Conservation (phyloP, 164 flowering plant species). For the Houttuynia cordata region DNA sequence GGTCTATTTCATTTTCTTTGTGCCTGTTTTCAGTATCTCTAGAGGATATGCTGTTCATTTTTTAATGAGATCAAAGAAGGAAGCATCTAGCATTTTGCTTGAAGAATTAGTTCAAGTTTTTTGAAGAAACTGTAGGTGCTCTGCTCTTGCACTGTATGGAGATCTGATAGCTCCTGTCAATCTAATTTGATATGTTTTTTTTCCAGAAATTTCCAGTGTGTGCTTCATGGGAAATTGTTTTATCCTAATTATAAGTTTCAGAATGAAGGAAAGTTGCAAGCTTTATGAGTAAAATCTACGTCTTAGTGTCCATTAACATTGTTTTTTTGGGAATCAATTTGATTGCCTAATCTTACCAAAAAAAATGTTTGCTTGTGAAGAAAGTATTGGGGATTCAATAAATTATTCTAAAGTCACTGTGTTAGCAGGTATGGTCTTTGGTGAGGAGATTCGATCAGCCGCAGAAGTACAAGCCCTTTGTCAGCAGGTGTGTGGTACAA, state of each 20-base stretch:
- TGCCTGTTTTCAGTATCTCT: not conserved
- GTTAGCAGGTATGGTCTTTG: conserved; percentile 68
- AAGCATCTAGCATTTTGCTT: no score
- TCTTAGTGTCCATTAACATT: not conserved
- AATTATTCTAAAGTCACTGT: not conserved
- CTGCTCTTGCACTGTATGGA: no score
- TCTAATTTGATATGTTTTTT: no score
- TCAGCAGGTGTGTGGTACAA: conserved; percentile 60
- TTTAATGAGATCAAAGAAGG: no score
- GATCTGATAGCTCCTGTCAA: no score
- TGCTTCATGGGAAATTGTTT: not conserved
- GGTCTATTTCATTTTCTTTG: not conserved
- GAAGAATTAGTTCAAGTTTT: no score
- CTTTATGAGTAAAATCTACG: not conserved
- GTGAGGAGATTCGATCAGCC: conserved; percentile 91
- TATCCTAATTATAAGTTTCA: no score
- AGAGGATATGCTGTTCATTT: not conserved
- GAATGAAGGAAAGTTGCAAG: not conserved
- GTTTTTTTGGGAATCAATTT: not conserved
- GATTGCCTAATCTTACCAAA: no score
- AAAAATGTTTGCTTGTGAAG: no score
- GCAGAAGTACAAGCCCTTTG: conserved; percentile 74
- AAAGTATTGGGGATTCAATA: no score
- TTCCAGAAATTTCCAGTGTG: not conserved
- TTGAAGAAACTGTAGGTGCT: no score